A percentile compares a stretch with the other conserved stretches of the same genome.
Evolutionary conservation across 2,329 filamentous ascomycete genomes (phyloP).

Genomic region (Fusarium haematococcum): DNA sequence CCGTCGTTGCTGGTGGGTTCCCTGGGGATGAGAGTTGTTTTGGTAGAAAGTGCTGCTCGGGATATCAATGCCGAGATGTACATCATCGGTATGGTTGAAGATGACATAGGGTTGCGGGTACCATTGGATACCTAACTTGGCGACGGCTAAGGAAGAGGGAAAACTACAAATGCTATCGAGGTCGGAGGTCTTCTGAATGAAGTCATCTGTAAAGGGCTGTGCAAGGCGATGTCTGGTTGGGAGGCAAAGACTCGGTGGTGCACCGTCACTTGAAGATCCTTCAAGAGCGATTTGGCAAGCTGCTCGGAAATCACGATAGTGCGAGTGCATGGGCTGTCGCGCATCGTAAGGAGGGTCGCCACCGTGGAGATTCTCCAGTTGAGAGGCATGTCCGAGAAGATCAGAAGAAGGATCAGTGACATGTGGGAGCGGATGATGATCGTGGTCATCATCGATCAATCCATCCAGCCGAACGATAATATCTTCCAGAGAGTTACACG

Average conservation of each 20-base stretch:
- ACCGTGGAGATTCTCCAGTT: neutral
- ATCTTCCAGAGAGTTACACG: neutral
- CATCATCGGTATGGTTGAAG: constrained; percentile 1
- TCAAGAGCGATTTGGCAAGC: neutral
- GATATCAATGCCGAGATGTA: neutral
- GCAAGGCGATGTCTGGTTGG: neutral
- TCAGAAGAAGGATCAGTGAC: neutral
- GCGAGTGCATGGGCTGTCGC: neutral
- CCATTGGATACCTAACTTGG: constrained; percentile 1
- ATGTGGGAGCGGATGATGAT: neutral
- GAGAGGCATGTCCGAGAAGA: neutral
- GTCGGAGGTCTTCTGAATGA: constrained; percentile 2
- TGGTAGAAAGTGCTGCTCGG: neutral
- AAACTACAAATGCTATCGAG: constrained; percentile 6
- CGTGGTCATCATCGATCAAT: neutral
- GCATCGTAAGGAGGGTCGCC: neutral
- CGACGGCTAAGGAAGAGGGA: neutral
- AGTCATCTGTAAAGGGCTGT: neutral
- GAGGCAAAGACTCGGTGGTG: constrained; percentile 1
- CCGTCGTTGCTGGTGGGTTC: neutral
- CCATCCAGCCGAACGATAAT: neutral
- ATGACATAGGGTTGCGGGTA: constrained; percentile 3
- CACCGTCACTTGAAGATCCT: neutral
- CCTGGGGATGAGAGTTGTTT: neutral
- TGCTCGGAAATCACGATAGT: neutral